Evolutionary conservation across 2,329 filamentous ascomycete species (phyloP), one percentile per base, ranked within the genome.

Genomic region (Helminthosporium solani): DNA sequence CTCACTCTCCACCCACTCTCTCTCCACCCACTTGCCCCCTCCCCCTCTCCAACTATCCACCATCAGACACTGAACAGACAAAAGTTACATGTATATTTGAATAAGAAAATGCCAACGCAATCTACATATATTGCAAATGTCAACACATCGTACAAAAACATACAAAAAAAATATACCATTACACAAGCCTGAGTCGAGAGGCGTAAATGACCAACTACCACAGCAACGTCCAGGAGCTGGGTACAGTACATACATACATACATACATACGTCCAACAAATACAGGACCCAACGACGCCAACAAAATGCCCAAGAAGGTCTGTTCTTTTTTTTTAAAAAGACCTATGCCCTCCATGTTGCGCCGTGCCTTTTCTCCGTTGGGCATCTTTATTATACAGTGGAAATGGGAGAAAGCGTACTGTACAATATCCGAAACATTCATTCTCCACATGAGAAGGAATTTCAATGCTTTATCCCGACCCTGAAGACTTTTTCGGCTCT

Each of bases 121-220:
- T n/a, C n/a, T n/a, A n/a, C n/a, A n/a, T n/a, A n/a, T n/a, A n/a
- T n/a, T n/a, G n/a, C n/a, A n/a, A n/a, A n/a, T n/a, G n/a, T n/a
- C n/a, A n/a, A n/a, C n/a, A n/a, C n/a, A n/a, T n/a, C n/a, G n/a
- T n/a, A n/a, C n/a, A n/a, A n/a, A n/a, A n/a, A 33, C 8, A 16
- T 36, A 42, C 50, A 30, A 44, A n/a, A 53, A n/a, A n/a, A n/a
- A n/a, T 46, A 43, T 21, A 30, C 30, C 58, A 56, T 48, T 56
- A 52, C 58, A 64, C 60, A 65, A 57, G 53, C 59, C 55, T 62
- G 66, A 67, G 65, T 68, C 62, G 63, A 67, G 64, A 64, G 57
- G 54, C 53, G 28, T 51, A 27, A 14, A 43, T 33, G 48, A 50
- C 54, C 46, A 49, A 46, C 40, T 48, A 52, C 45, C n/a, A 25